phyloP scores from a whole-genome alignment of 495 filamentous ascomycete species.

The Aspergillus ostianus region DNA sequence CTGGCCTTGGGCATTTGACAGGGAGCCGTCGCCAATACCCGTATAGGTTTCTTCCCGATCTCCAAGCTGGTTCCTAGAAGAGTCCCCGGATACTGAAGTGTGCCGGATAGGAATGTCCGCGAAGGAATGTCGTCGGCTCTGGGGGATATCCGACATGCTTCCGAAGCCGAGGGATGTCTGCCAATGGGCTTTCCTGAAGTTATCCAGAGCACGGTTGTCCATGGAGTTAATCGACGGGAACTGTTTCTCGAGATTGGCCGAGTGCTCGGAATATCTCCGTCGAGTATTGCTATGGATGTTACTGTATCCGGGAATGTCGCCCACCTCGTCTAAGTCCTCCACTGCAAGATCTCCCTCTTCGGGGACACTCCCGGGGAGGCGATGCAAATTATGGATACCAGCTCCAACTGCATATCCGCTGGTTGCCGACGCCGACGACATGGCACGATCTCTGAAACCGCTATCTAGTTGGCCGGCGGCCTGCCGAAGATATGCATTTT shows the following conservation, averaged over 20 bases:
- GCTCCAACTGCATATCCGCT: slow-evolving; percentile 43
- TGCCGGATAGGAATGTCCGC: slow-evolving; percentile 77
- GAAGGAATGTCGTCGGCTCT: slow-evolving; percentile 96
- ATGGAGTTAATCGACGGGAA: slow-evolving; percentile 53
- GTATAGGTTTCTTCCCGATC: slow-evolving; percentile 42
- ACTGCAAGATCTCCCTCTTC: slow-evolving; percentile 71
- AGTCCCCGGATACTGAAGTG: slow-evolving; percentile 59
- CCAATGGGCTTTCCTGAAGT: slow-evolving; percentile 81
- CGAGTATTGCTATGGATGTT: slow-evolving; percentile 42
- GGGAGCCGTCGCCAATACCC: slow-evolving; percentile 33
- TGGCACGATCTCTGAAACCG: slow-evolving; percentile 61
- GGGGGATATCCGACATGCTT: slow-evolving; percentile 64
- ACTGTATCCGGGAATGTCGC: slow-evolving; percentile 52
- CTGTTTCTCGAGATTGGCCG: slow-evolving; percentile 50
- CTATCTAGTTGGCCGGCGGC: slow-evolving; percentile 58
- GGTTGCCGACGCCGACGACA: slow-evolving; percentile 47
- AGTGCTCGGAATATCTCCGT: slow-evolving; percentile 65
- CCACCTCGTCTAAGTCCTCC: slow-evolving; percentile 66
- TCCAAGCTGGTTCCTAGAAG: slow-evolving; percentile 32
- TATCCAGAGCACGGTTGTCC: slow-evolving; percentile 75
- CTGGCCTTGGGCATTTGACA: slow-evolving; percentile 33
- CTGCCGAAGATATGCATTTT: slow-evolving; percentile 71
- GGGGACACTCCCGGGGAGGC: slow-evolving; percentile 60
- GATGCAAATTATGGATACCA: slow-evolving; percentile 57
- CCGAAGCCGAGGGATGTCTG: slow-evolving; percentile 82